Percentiles rank a stretch among this genome's conserved stretches.
These are phyloP conservation scores for Aureobasidium vineae DNA, from an alignment of 2,329 filamentous ascomycete genomes.

Conservation along the genomic window DNA sequence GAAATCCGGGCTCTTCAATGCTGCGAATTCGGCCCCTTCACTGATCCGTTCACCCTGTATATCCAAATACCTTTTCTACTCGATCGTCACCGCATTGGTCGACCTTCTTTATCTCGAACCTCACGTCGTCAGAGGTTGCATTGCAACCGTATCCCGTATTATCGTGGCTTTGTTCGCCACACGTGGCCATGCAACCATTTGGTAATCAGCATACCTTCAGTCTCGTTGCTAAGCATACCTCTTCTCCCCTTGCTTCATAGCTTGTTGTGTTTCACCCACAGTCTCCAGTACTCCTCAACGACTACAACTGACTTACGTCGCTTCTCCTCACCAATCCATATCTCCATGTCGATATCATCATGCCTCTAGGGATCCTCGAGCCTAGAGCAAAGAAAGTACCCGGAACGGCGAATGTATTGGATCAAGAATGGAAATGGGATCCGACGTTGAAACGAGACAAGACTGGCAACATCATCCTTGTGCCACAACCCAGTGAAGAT, in stretches of 20 bases:
- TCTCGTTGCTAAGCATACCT: constrained; percentile 8
- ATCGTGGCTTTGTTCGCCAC: constrained; percentile 8
- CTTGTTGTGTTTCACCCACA: not conserved
- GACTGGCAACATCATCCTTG: constrained; percentile 57
- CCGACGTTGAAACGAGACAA: constrained; percentile 21
- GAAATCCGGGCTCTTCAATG: no score
- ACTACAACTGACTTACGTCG: not conserved
- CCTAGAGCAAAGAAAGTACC: constrained; percentile 68
- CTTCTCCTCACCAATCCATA: not conserved
- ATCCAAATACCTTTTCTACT: not conserved
- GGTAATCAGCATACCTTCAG: constrained; percentile 3
- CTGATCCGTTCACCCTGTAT: no score
- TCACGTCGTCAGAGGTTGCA: not conserved
- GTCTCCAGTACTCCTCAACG: not conserved
- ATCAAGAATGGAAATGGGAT: constrained; percentile 34
- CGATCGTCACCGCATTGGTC: not conserved
- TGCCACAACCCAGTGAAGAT: constrained; percentile 88
- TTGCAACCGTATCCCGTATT: not conserved
- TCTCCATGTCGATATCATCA: constrained; percentile 36
- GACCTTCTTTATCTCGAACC: not conserved
- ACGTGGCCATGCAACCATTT: constrained; percentile 7
- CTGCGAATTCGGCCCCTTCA: no score
- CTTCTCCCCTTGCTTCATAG: not conserved
- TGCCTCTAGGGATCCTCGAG: constrained; percentile 74
- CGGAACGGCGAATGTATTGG: constrained; percentile 47